phyloP scores from a whole-genome alignment of 352 stramenopile genomes.

The Pythium coloratum region DNA sequence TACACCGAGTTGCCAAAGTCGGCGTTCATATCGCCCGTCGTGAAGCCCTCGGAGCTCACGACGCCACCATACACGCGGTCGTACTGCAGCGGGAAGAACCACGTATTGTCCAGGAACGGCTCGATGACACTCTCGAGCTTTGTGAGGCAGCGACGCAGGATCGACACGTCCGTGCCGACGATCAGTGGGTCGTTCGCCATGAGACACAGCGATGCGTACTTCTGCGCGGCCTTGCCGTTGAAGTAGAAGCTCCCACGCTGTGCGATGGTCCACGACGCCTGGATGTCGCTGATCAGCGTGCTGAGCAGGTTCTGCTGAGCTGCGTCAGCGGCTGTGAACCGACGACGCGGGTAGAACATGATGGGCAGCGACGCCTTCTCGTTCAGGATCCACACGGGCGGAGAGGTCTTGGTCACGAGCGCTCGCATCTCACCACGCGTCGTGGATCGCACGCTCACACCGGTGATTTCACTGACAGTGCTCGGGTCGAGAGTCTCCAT shows the following conservation, averaged over 20 bases:
- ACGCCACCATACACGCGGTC: slow-evolving; percentile 60
- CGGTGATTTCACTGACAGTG: slow-evolving; percentile 37
- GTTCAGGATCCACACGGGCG: slow-evolving; percentile 46
- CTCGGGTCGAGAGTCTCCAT: slow-evolving; percentile 44
- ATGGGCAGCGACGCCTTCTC: slow-evolving; percentile 49
- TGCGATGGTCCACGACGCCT: slow-evolving; percentile 53
- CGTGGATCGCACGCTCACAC: slow-evolving; percentile 44
- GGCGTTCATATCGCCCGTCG: slow-evolving; percentile 46
- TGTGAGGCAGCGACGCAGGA: slow-evolving; percentile 57
- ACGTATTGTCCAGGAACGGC: slow-evolving; percentile 65
- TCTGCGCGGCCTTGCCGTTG: slow-evolving; percentile 72
- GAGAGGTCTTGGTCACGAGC: slow-evolving; percentile 43
- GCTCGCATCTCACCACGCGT: slow-evolving; percentile 57
- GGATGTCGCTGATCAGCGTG: slow-evolving; percentile 52
- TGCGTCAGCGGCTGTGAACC: slow-evolving; percentile 39
- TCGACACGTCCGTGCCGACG: slow-evolving; percentile 51
- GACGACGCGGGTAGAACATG: slow-evolving; percentile 55
- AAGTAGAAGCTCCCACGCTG: slow-evolving; percentile 68
- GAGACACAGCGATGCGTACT: slow-evolving; percentile 71
- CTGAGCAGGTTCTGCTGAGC: slow-evolving; percentile 41
- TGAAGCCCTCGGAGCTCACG: slow-evolving; percentile 64
- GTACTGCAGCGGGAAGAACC: slow-evolving; percentile 64
- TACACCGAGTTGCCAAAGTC: slow-evolving; percentile 79
- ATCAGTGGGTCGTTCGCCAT: slow-evolving; percentile 72
- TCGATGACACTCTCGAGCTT: slow-evolving; percentile 59